phyloP scores from a whole-genome alignment of 352 stramenopile species.

The Phytophthora fragariaefolia region DNA sequence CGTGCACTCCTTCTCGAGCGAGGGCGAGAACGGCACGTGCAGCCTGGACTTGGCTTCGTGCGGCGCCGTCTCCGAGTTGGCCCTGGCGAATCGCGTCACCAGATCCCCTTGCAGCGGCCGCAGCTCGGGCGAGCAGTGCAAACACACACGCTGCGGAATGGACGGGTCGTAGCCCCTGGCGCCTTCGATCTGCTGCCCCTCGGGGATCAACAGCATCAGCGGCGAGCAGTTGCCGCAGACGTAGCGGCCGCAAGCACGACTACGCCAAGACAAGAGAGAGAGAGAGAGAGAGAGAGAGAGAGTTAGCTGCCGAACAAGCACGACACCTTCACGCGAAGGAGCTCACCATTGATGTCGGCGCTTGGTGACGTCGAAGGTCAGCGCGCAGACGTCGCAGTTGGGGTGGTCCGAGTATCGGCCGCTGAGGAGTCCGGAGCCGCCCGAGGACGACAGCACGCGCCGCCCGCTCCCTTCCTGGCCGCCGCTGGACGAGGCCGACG shows the following conservation, averaged over 20 bases:
- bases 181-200: conserved; percentile 51
- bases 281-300: not conserved
- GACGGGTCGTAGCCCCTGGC: conserved; percentile 63
- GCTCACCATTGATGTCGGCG: conserved; percentile 68
- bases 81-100: conserved; percentile 47
- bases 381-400: conserved; percentile 68
- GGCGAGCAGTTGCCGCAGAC: conserved; percentile 71
- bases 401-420: conserved; percentile 66
- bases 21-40: conserved; percentile 61
- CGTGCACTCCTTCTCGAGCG: conserved; percentile 62
- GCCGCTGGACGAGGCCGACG: conserved; percentile 13
- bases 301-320: not conserved
- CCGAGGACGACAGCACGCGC: conserved; percentile 13
- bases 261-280: conserved; percentile 23
- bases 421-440: conserved; percentile 42
- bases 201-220: conserved; percentile 59
- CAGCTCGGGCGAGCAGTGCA: conserved; percentile 56
- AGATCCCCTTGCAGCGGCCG: conserved; percentile 59
- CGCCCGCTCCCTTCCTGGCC: conserved; percentile 8
- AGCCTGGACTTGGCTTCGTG: conserved; percentile 50
- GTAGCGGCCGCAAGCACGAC: conserved; percentile 57
- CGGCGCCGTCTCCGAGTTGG: conserved; percentile 49
- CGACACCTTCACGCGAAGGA: not conserved
- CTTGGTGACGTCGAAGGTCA: conserved; percentile 68
- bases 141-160: conserved; percentile 61